Conservation (phyloP, 352 stramenopile species). For the Phytopythium montanum region DNA sequence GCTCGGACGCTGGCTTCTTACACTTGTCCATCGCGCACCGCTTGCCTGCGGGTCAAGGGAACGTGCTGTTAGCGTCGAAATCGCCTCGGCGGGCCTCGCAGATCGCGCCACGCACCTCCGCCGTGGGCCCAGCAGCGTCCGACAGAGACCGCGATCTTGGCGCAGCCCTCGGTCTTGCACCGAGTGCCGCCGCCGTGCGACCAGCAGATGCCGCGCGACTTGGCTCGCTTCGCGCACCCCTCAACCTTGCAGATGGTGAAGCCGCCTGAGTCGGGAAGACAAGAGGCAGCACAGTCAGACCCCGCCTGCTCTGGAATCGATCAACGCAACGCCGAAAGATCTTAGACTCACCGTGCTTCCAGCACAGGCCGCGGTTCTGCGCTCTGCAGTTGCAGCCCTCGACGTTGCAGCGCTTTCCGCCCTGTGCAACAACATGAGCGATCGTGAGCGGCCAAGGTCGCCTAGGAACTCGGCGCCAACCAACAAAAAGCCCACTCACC, state of each 20-base stretch:
- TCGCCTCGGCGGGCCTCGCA: background rate
- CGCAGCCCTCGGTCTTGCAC: conserved; percentile 24
- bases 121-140: conserved; percentile 37
- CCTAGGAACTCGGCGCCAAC: background rate
- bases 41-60: too few species aligned
- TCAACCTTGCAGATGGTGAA: conserved; percentile 28
- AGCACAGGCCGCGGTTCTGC: conserved; percentile 12
- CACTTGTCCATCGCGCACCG: too few species aligned
- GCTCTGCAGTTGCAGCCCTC: conserved; percentile 47
- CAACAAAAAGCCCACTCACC: too few species aligned
- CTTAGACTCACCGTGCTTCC: conserved; percentile 23
- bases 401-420: conserved; percentile 44
- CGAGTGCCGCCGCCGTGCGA: conserved; percentile 23
- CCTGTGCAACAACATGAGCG: conserved; percentile 7
- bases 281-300: background rate
- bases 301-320: too few species aligned
- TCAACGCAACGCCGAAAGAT: too few species aligned
- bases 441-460: background rate
- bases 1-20: too few species aligned
- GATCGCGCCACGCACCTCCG: conserved; percentile 7
- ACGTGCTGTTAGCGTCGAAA: background rate
- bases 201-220: conserved; percentile 22
- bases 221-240: conserved; percentile 23
- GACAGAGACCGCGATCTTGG: conserved; percentile 15
- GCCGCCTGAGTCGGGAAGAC: too few species aligned